These are phyloP conservation scores for Pleurozium schreberi DNA, from an alignment of 225 moss, liverwort and hornwort genomes.

Conservation along the genomic window DNA sequence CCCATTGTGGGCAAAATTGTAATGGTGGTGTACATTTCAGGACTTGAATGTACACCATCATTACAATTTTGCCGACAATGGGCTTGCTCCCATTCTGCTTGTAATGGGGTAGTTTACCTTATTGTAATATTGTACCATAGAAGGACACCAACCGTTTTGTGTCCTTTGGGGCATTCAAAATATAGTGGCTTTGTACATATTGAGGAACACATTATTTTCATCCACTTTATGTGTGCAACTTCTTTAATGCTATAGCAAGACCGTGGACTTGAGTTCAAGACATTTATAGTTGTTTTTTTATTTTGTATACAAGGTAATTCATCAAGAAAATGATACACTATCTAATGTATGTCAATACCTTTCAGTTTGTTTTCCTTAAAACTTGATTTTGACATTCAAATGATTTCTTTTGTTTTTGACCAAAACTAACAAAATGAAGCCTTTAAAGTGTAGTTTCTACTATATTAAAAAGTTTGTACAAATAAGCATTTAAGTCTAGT, in stretches of 20 bases:
- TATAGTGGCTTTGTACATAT: neutral
- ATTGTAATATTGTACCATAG: too few relatives aligned
- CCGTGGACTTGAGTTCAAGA: neutral
- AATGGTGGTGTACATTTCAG: too few relatives aligned
- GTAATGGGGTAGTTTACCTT: too few relatives aligned
- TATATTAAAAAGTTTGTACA: neutral
- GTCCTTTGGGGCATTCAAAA: too few relatives aligned
- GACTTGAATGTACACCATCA: too few relatives aligned
- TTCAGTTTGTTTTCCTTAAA: neutral
- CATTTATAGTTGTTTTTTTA: neutral
- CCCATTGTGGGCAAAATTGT: too few relatives aligned
- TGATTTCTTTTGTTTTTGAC: neutral
- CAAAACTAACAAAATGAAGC: neutral
- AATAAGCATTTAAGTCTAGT: neutral
- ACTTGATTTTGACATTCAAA: neutral
- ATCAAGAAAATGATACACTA: neutral
- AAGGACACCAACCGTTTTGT: rapidly evolving
- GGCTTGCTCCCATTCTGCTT: too few relatives aligned
- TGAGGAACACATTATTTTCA: neutral
- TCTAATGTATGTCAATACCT: neutral
- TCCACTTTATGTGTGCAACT: neutral
- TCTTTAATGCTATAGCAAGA: neutral
- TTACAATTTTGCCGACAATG: too few relatives aligned
- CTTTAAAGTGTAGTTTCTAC: too few relatives aligned
- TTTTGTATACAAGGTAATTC: rapidly evolving